Base-by-base conservation (phyloP, 176 grass and related monocot genomes). In the Canna indica region DNA sequence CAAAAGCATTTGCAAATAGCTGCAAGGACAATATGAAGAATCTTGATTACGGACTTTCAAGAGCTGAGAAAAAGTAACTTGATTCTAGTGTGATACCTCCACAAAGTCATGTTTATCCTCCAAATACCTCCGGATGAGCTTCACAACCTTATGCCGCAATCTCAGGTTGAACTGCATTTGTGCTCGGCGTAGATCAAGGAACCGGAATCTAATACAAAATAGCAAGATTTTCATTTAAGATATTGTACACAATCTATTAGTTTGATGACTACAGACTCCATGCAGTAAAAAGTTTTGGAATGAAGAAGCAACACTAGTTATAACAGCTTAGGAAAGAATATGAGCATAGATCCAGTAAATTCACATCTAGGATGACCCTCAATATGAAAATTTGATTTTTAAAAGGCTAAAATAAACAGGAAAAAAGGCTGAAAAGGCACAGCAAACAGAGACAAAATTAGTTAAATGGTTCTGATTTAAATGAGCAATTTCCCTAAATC, bases 131-230 rank as follows among this genome's bases (percentile, higher is more conserved):
- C 89, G 86, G 48, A 93, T 79, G 26, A 87, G 65, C 74, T 93
- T 99, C 75, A 93, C 73, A 77, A 99, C 89, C 68, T 77, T 99
- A 87, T 99, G 94, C n/a, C 94, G 81, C 33, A 99, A 72, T 58
- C 89, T 85, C 73, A 99, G 39, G 65, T 99, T 99, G 70, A 86
- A 93, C 61, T 99, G 94, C 94, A 99, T 99, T 73, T 99, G 94
- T 59, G 78, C 83, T 50, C 89, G 86, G 44, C 89, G 84, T 68
- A 99, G 77, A 27, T 99, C 94, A 71, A 99, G 76, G 15, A 99
- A 87, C 67, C 94, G 85, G 85, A 81, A 99, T 85, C 94, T 99
- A 75, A 15, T 60, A 73, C 77, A 52, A 29, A 65, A 72, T 80
- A 31, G 5, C 24, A 77, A 22, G 47, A 36, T 54, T 2, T 52